Conservation (phyloP, 2,329 filamentous ascomycete species). For the Fusarium nygamai region DNA sequence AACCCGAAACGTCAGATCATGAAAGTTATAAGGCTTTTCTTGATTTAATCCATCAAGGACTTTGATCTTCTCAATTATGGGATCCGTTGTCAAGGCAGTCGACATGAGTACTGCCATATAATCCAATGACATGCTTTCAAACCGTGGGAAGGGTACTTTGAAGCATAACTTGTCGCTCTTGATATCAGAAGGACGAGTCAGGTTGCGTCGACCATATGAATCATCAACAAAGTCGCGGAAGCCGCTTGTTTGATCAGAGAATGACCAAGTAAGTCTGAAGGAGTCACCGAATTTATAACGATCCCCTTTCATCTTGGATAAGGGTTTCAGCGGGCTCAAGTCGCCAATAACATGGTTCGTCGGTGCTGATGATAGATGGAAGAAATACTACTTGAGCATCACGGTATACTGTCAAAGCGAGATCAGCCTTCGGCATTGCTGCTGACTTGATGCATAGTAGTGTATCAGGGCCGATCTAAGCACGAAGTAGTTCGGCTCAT, state of each 20-base stretch:
- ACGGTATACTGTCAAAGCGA: fast-evolving
- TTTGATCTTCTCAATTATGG: background rate
- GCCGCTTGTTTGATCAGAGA: background rate
- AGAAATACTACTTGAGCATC: background rate
- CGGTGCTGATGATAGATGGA: fast-evolving
- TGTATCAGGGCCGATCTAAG: background rate
- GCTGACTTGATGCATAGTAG: background rate
- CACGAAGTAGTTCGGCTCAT: no score
- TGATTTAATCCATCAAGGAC: background rate
- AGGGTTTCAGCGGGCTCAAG: fast-evolving
- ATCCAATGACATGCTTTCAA: background rate
- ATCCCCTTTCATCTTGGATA: background rate
- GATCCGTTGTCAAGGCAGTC: background rate
- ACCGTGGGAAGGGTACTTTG: fast-evolving
- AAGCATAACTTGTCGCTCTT: background rate
- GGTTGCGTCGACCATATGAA: background rate
- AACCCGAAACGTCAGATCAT: background rate
- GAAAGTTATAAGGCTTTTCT: fast-evolving
- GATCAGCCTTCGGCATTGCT: fast-evolving
- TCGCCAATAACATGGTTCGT: background rate
- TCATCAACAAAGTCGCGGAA: background rate
- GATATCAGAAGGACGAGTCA: fast-evolving
- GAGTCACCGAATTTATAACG: background rate
- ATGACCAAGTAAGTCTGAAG: background rate
- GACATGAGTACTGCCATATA: background rate